A percentile compares a stretch with the other conserved stretches of the same genome.
These are phyloP conservation scores for Aspergillus sp. DNA, from an alignment of 2,329 filamentous ascomycete genomes.

Conservation along the genomic window DNA sequence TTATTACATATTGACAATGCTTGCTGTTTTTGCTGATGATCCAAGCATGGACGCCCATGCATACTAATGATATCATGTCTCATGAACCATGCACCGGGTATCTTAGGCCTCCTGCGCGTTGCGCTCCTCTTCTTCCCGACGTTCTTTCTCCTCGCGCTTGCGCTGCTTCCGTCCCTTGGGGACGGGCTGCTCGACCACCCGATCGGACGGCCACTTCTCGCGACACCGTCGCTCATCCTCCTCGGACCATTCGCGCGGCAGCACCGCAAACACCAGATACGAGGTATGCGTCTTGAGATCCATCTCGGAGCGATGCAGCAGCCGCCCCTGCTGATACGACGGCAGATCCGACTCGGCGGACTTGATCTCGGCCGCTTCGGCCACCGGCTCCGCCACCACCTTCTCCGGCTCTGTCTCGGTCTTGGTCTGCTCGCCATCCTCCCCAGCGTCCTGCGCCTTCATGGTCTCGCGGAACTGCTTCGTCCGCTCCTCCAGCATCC, in stretches of 20 bases:
- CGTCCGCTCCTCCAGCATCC: slow-evolving; percentile 69
- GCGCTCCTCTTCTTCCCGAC: slow-evolving; percentile 13
- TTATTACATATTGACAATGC: too few species aligned
- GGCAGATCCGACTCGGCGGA: slow-evolving; percentile 33
- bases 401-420: slow-evolving; percentile 20
- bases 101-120: not conserved
- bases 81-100: not conserved
- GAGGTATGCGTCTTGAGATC: slow-evolving; percentile 95
- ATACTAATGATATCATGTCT: too few species aligned
- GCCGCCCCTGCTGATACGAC: slow-evolving; percentile 70
- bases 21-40: not conserved
- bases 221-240: slow-evolving; percentile 73
- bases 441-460: slow-evolving; percentile 18
- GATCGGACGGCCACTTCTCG: slow-evolving; percentile 64
- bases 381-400: slow-evolving; percentile 30
- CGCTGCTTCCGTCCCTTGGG: slow-evolving; percentile 40
- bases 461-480: slow-evolving; percentile 59
- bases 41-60: not conserved
- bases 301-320: slow-evolving; percentile 77
- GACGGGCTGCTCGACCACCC: slow-evolving; percentile 38
- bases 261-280: slow-evolving; percentile 89
- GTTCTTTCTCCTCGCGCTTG: slow-evolving; percentile 48
- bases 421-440: slow-evolving; percentile 11
- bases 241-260: slow-evolving; percentile 82
- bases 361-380: not conserved